These are phyloP conservation scores for Fusarium albidum DNA, from an alignment of 2,329 filamentous ascomycete genomes.

Conservation along the genomic window DNA sequence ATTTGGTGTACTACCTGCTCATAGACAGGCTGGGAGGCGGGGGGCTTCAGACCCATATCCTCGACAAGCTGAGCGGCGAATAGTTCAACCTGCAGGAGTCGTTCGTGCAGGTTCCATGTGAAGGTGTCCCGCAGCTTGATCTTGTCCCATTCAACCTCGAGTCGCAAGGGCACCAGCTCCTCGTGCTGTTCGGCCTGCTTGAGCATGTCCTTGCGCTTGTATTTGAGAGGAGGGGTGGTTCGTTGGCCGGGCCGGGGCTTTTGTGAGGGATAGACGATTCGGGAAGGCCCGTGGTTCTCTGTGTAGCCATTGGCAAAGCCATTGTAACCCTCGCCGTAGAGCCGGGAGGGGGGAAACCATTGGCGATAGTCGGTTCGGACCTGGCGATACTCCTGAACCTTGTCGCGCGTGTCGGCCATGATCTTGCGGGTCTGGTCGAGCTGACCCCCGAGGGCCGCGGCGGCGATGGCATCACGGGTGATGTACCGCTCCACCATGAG, in stretches of 20 bases:
- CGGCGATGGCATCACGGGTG: slow-evolving; percentile 62
- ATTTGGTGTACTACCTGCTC: slow-evolving; percentile 74
- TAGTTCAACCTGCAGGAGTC: slow-evolving; percentile 78
- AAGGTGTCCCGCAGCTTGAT: slow-evolving; percentile 96
- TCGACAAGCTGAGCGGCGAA: slow-evolving; percentile 93
- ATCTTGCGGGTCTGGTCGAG: slow-evolving; percentile 64
- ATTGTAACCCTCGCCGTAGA: slow-evolving; percentile 80
- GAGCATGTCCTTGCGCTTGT: slow-evolving; percentile 80
- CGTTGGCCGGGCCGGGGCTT: slow-evolving; percentile 80
- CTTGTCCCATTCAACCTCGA: slow-evolving; percentile 96
- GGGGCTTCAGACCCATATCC: slow-evolving; percentile 82
- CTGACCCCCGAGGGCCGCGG: slow-evolving; percentile 59
- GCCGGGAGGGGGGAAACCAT: slow-evolving; percentile 63
- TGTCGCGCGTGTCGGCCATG: slow-evolving; percentile 69
- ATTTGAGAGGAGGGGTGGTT: slow-evolving; percentile 75
- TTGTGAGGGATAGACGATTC: slow-evolving; percentile 81
- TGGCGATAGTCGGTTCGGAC: slow-evolving; percentile 63
- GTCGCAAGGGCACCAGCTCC: slow-evolving; percentile 86
- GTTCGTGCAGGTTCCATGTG: slow-evolving; percentile 97
- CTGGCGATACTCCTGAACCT: slow-evolving; percentile 74
- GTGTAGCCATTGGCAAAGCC: slow-evolving; percentile 91
- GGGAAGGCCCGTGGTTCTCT: slow-evolving; percentile 71
- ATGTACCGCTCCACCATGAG: slow-evolving; percentile 63
- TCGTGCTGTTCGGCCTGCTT: slow-evolving; percentile 91
- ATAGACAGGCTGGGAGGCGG: slow-evolving; percentile 69